phyloP scores from a whole-genome alignment of 805 yeast genomes.

The Candida nonsorbophila region DNA sequence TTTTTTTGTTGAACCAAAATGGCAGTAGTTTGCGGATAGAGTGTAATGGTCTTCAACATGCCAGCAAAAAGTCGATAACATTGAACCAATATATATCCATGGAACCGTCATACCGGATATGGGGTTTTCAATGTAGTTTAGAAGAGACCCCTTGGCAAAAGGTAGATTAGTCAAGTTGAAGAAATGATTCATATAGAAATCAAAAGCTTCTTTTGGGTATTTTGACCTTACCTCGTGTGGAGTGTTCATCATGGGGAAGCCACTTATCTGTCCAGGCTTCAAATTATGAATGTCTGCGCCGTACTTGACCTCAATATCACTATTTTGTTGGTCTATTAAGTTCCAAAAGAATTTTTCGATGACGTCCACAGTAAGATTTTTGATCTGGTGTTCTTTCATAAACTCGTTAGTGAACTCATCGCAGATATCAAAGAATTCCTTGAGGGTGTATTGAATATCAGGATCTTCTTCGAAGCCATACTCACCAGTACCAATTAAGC shows the following conservation, averaged over 20 bases:
- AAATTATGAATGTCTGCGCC: constrained; percentile 82
- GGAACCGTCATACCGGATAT: constrained; percentile 95
- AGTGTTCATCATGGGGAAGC: constrained; percentile 54
- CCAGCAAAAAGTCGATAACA: constrained; percentile 93
- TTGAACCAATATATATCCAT: constrained; percentile 89
- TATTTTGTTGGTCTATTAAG: constrained; percentile 31
- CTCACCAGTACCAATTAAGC: constrained; percentile 82
- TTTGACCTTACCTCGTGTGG: constrained; percentile 9
- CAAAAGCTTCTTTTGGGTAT: constrained; percentile 9
- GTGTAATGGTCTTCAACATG: constrained; percentile 95
- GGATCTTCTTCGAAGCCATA: constrained; percentile 77
- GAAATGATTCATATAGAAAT: constrained; percentile 50
- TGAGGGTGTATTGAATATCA: constrained; percentile 48
- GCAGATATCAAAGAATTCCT: constrained; percentile 57
- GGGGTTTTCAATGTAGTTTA: constrained; percentile 56
- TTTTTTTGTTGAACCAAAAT: constrained; percentile 80
- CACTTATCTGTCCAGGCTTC: constrained; percentile 61
- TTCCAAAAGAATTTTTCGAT: constrained; percentile 71
- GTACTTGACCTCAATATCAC: constrained; percentile 59
- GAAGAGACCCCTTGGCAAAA: constrained; percentile 60
- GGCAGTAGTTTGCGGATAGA: constrained; percentile 87
- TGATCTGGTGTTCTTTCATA: constrained; percentile 17
- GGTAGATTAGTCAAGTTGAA: constrained; percentile 77
- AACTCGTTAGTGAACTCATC: constrained; percentile 43
- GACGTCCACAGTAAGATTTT: constrained; percentile 33